These are phyloP conservation scores for Schoenoplectus triqueter DNA, from an alignment of 202 grass and related monocot genomes.

Conservation along the genomic window DNA sequence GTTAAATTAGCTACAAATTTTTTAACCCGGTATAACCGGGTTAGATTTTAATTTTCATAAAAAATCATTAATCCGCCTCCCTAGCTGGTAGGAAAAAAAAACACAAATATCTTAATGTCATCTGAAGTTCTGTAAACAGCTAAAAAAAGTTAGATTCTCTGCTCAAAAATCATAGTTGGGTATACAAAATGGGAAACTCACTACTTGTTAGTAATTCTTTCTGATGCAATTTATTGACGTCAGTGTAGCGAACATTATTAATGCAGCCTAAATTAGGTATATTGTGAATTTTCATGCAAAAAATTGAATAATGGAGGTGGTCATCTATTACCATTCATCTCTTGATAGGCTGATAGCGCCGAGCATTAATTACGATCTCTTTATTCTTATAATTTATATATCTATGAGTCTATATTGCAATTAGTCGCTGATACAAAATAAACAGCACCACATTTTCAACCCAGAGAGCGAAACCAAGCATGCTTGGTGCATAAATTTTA, in stretches of 20 bases:
- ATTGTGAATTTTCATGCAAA: not conserved
- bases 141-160: not conserved
- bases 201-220: not conserved
- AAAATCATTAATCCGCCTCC: too few relatives aligned
- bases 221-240: not conserved
- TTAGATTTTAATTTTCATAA: too few relatives aligned
- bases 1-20: too few relatives aligned
- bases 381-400: not conserved
- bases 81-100: too few relatives aligned
- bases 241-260: not conserved
- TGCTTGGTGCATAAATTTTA: too few relatives aligned
- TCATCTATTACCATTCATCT: not conserved
- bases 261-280: constrained; percentile 10
- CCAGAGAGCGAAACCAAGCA: too few relatives aligned
- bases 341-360: not conserved
- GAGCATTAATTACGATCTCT: not conserved
- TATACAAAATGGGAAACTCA: not conserved
- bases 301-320: not conserved
- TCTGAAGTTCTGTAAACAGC: not conserved
- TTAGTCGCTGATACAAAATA: too few relatives aligned
- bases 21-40: too few relatives aligned
- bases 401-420: too few relatives aligned
- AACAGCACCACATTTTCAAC: too few relatives aligned
- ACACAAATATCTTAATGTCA: too few relatives aligned
- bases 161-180: not conserved